A percentile compares a stretch with the other conserved stretches of the same genome.
Conservation (phyloP, 73 alveolate genomes). For the Symbiodinium pilosum region DNA sequence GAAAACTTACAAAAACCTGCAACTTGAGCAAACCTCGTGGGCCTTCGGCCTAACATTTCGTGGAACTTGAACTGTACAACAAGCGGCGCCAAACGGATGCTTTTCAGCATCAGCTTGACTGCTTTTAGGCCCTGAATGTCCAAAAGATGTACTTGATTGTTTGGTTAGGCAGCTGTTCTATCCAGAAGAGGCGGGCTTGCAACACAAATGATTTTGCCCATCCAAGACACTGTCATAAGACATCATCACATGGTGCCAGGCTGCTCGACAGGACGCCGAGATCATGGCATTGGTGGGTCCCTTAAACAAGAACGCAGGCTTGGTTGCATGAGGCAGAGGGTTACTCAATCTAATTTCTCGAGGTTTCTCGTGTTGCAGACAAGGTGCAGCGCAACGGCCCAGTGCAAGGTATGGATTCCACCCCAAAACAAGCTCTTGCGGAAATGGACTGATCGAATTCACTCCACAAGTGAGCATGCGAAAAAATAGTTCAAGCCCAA, state of each 20-base stretch:
- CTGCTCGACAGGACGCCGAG: not conserved
- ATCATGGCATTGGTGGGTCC: not conserved
- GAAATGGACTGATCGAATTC: not conserved
- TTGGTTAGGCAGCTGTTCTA: not conserved
- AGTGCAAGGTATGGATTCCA: not conserved
- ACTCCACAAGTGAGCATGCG: conserved; percentile 4
- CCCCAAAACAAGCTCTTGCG: not conserved
- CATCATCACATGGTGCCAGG: not conserved
- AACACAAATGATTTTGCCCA: not conserved
- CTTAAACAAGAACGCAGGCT: too few relatives aligned
- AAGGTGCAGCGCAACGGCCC: not conserved
- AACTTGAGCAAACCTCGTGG: too few relatives aligned
- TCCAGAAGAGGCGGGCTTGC: not conserved
- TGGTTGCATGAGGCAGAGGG: too few relatives aligned
- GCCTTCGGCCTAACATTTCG: too few relatives aligned
- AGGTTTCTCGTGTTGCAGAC: not conserved
- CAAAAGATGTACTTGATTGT: too few relatives aligned
- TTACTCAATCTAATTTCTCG: not conserved
- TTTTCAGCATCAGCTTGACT: too few relatives aligned
- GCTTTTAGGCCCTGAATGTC: too few relatives aligned
- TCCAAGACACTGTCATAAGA: not conserved
- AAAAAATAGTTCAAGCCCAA: too few relatives aligned
- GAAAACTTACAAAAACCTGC: too few relatives aligned
- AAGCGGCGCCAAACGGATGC: too few relatives aligned
- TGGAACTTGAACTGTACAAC: too few relatives aligned